Base-by-base conservation (phyloP, 495 filamentous ascomycete species). In the Stereocaulon alpinum region DNA sequence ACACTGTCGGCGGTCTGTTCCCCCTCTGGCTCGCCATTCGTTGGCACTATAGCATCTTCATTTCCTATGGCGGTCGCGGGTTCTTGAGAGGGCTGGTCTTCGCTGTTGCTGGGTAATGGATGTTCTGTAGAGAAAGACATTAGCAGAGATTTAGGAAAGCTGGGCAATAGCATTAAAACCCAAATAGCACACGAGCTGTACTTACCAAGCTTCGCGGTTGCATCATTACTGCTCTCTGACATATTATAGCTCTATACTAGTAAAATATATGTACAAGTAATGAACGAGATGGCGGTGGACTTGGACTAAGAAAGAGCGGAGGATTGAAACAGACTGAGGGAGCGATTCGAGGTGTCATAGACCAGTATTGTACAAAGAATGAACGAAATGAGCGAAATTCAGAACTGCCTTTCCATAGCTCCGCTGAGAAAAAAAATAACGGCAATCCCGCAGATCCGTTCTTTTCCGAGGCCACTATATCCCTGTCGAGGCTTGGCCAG, bases 11-110 rank as follows among this genome's bases (percentile, higher is more conserved):
- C n/a, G 20, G 27, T 50, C 45, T 59, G 53, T 27, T 61, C 56
- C 54, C 59, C 41, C 29, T 55, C 70, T 67, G 67, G 71, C 73
- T 73, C 65, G 55, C 56, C 75, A 60, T 72, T 72, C 57, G 67
- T 66, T 55, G 66, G 63, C 44, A 75, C 71, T 29, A 18, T 30
- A n/a, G 22, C 41, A 30, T 58, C 55, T 77, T 75, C 59, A 73
- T 75, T 47, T 41, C 20, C 24, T 30, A 59, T n/a, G 52, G 20
- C 1, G 0, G 61, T 55, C 4, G 40, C 42, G 2, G 50, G 2
- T 4, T 53, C 47, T 58, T 45, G 11, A 27, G 29, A 27, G 22
- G n/a, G 37, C 17, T 51, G 47, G 44, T 62, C 50, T 59, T 50
- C n/a, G 37, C 24, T 55, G n/a, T 18, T 41, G 27, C 1, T 51